These are phyloP conservation scores for Phytopythium montanum DNA, from an alignment of 352 stramenopile species.

Conservation along the genomic window DNA sequence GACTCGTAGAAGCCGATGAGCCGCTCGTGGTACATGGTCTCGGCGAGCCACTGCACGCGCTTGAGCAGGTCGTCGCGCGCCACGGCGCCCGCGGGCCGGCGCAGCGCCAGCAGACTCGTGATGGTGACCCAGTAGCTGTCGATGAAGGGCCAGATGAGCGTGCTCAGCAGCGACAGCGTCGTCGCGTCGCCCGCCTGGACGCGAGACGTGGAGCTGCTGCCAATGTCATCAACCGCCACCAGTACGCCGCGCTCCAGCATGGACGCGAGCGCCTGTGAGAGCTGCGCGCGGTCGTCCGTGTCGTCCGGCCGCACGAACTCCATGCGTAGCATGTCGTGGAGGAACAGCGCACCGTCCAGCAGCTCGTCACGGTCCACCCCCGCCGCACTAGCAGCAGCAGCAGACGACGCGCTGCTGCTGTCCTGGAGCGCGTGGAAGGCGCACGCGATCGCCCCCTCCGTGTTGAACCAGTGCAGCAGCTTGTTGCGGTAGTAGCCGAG, in stretches of 20 bases:
- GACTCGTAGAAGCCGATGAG: slow-evolving; percentile 86
- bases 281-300: slow-evolving; percentile 33
- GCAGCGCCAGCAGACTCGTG: slow-evolving; percentile 67
- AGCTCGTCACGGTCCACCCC: slow-evolving; percentile 48
- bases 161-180: slow-evolving; percentile 68
- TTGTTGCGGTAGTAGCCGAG: slow-evolving; percentile 89
- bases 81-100: slow-evolving; percentile 38
- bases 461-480: slow-evolving; percentile 83
- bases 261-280: slow-evolving; percentile 36
- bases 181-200: slow-evolving; percentile 20
- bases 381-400: background rate
- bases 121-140: slow-evolving; percentile 85
- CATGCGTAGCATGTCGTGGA: slow-evolving; percentile 75
- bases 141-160: slow-evolving; percentile 83
- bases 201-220: background rate
- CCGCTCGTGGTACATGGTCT: slow-evolving; percentile 87
- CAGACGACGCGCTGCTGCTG: background rate
- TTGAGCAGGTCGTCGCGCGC: slow-evolving; percentile 62
- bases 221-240: slow-evolving; percentile 4
- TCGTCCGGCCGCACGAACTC: slow-evolving; percentile 79
- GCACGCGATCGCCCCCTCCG: slow-evolving; percentile 72
- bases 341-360: slow-evolving; percentile 58
- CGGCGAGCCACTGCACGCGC: slow-evolving; percentile 78
- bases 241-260: slow-evolving; percentile 43
- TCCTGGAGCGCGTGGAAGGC: slow-evolving; percentile 61